Percentiles rank a stretch among this genome's conserved stretches.
These are phyloP conservation scores for Sechiopsis laciniata DNA, from an alignment of 306 rosid species.

Conservation along the genomic window DNA sequence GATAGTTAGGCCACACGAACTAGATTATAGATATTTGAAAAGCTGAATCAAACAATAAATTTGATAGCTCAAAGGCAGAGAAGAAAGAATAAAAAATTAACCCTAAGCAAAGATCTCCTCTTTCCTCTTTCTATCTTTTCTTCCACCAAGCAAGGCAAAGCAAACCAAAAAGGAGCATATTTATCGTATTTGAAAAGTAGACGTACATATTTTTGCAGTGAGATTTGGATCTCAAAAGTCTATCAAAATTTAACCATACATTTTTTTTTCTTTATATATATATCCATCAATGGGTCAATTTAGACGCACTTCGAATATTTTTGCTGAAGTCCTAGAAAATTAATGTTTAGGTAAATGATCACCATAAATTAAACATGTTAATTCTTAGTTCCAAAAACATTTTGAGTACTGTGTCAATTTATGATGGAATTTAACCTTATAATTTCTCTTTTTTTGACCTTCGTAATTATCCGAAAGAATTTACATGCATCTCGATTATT, in stretches of 20 bases:
- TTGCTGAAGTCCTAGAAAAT: too few species aligned
- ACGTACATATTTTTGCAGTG: constrained; percentile 11
- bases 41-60: background rate
- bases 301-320: too few species aligned
- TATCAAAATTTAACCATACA: background rate
- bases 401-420: too few species aligned
- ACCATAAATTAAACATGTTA: too few species aligned
- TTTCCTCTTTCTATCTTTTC: background rate
- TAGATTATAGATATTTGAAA: background rate
- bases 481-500: too few species aligned
- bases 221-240: background rate
- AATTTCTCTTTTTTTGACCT: too few species aligned
- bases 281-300: too few species aligned
- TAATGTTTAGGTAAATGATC: too few species aligned
- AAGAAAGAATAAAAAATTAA: background rate
- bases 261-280: background rate
- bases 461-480: too few species aligned
- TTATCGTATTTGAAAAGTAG: constrained; percentile 17
- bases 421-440: too few species aligned
- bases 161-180: constrained; percentile 8
- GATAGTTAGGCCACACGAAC: background rate
- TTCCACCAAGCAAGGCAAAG: background rate
- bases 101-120: background rate
- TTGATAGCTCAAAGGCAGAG: background rate
- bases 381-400: too few species aligned